Evolutionary conservation across 352 stramenopile genomes (phyloP), one percentile per base, ranked within the genome.

Genomic region (Pythium vanterpoolii): DNA sequence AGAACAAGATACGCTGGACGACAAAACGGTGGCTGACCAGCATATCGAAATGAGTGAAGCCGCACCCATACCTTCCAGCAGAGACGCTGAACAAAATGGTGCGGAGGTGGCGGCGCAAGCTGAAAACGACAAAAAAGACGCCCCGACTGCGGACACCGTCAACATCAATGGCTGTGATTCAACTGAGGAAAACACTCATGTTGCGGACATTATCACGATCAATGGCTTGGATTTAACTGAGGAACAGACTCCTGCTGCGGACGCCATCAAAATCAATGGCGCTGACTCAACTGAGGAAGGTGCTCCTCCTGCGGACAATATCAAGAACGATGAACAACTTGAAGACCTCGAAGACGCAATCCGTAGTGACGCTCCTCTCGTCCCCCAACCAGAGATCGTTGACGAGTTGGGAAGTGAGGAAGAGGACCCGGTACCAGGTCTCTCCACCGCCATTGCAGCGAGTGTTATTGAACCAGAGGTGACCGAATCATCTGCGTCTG

Each of bases 401-500:
- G 69, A 77, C 52, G 64, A 69, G n/a, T 64, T 74, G 26, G 51
- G 47, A 16, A 57, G 54, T 26, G 58, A 67, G 4, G 52, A 52
- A 28, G 23, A 14, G 1, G 11, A 7, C 36, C 36, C 56, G 51
- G n/a, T 16, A n/a, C 19, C 26, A 7, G 34, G 13, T 18, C 18
- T 42, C 19, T 7, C 13, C 34, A 42, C 13, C 34, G 8, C 9
- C 8, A 42, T 1, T 42, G 34, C 14, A n/a, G 5, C 11, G 10
- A 42, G 34, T 5, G 34, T 21, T 19, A 2, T 18, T 42, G 34
- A 16, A 42, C 13, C 34, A 23, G 8, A 42, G 14, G 14, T 21
- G 14, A 1, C 9, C 5, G 34, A 21, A 2, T 3, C 3, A 2
- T 21, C 13, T 7, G 34, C 23, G 3, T 4, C 34, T 11, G 30